phyloP scores from a whole-genome alignment of 352 stramenopile species.

The Pythium inflatum region DNA sequence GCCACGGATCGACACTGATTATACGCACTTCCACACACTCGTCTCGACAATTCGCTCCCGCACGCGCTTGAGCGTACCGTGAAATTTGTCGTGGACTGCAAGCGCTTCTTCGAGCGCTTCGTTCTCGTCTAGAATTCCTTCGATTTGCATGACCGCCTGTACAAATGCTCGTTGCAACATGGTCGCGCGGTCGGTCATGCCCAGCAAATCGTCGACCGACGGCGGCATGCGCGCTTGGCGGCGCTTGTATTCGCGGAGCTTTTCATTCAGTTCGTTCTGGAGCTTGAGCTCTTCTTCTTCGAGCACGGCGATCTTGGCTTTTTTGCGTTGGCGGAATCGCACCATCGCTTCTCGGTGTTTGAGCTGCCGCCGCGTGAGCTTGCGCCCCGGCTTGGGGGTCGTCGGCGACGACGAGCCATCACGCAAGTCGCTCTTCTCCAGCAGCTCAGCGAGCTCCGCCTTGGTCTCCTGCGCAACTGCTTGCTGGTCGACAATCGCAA shows the following conservation, averaged over 20 bases:
- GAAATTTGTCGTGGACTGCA: constrained; percentile 36
- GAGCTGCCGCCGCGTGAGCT: constrained; percentile 31
- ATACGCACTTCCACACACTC: constrained; percentile 35
- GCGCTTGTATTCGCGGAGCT: constrained; percentile 16
- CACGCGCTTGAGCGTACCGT: constrained; percentile 30
- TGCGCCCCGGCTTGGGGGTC: constrained; percentile 12
- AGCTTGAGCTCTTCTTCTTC: constrained; percentile 33
- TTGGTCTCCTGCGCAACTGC: neutral
- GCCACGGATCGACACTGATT: neutral
- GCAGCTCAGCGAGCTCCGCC: constrained; percentile 7
- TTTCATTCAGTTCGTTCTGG: constrained; percentile 22
- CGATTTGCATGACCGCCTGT: constrained; percentile 26
- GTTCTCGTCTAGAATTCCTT: constrained; percentile 32
- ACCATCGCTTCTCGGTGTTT: constrained; percentile 38
- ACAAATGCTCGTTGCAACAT: constrained; percentile 22
- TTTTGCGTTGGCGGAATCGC: constrained; percentile 38
- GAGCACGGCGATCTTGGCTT: constrained; percentile 33
- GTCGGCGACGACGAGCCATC: constrained; percentile 1
- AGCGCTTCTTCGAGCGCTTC: constrained; percentile 32
- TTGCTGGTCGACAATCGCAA: constrained; percentile 9
- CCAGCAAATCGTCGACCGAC: constrained; percentile 24
- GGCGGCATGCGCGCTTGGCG: neutral
- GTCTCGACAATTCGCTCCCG: constrained; percentile 22
- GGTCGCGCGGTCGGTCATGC: constrained; percentile 11
- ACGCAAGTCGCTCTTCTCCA: constrained; percentile 17